These are phyloP conservation scores for Phyllostachys edulis DNA, from an alignment of 176 grass and related monocot species.

Conservation along the genomic window DNA sequence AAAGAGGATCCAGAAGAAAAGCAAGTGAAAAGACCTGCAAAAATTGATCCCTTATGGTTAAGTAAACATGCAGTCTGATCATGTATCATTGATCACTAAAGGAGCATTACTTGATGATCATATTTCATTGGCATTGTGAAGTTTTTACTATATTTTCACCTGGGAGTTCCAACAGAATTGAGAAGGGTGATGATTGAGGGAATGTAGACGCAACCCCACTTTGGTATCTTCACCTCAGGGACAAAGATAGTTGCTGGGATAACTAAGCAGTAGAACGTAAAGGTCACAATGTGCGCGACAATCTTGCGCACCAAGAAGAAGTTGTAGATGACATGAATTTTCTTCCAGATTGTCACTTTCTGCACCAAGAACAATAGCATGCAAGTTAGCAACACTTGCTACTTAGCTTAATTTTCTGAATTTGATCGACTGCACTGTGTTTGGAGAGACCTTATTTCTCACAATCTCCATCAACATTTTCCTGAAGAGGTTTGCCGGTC, in stretches of 20 bases:
- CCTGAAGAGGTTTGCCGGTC: slow-evolving; percentile 73
- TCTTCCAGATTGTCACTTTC: slow-evolving; percentile 90
- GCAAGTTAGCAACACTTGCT: background rate
- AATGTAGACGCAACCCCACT: slow-evolving; percentile 76
- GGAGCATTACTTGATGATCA: background rate
- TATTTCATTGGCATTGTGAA: background rate
- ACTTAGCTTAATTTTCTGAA: background rate
- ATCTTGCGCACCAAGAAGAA: slow-evolving; percentile 81
- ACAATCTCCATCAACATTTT: slow-evolving; percentile 79
- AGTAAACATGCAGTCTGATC: slow-evolving; percentile 8
- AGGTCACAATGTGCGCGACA: slow-evolving; percentile 65
- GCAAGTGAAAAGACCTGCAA: slow-evolving; percentile 78
- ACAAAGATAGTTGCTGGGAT: slow-evolving; percentile 74
- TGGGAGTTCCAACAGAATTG: slow-evolving; percentile 81
- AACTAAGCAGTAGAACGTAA: slow-evolving; percentile 73
- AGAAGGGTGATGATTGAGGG: slow-evolving; percentile 74
- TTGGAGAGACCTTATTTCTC: slow-evolving; percentile 57
- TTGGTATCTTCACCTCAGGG: slow-evolving; percentile 76
- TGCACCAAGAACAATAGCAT: slow-evolving; percentile 37
- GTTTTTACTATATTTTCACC: slow-evolving; percentile 38
- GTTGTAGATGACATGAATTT: slow-evolving; percentile 87
- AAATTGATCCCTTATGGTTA: background rate
- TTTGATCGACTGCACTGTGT: background rate
- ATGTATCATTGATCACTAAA: background rate
- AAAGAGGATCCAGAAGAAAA: slow-evolving; percentile 88